Percentiles rank a stretch among this genome's conserved stretches.
phyloP scores from a whole-genome alignment of 1,139 yeast genomes.

The Suhomyces maxii region DNA sequence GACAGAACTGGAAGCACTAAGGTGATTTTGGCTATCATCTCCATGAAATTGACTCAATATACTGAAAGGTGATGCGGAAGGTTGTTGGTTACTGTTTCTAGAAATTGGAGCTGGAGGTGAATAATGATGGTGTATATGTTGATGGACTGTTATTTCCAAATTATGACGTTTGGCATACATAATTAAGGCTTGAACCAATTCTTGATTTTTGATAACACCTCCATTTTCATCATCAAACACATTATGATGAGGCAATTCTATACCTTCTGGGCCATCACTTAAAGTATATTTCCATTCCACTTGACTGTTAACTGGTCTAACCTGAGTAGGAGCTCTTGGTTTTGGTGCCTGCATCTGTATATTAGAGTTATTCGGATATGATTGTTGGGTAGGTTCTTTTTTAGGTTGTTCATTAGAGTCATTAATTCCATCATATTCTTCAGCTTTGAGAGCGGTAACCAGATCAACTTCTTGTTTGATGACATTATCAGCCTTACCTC shows the following conservation, averaged over 20 bases:
- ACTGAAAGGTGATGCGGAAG: slow-evolving; percentile 4
- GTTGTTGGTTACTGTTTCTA: slow-evolving; percentile 7
- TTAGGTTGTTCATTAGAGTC: not conserved
- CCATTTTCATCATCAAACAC: slow-evolving; percentile 21
- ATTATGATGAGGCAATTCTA: slow-evolving; percentile 11
- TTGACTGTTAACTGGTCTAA: slow-evolving; percentile 9
- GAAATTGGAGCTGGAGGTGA: slow-evolving; percentile 30
- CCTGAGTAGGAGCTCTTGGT: not conserved
- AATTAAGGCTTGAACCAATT: slow-evolving; percentile 55
- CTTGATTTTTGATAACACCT: slow-evolving; percentile 54
- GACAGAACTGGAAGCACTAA: slow-evolving; percentile 6
- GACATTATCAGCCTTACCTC: slow-evolving; percentile 51
- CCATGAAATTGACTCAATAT: slow-evolving; percentile 2
- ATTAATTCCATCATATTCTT: not conserved
- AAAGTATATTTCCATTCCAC: slow-evolving; percentile 40
- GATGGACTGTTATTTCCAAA: slow-evolving; percentile 72
- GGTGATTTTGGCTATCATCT: slow-evolving; percentile 1
- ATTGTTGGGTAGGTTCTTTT: not conserved
- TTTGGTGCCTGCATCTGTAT: not conserved
- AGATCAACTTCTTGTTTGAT: slow-evolving; percentile 38
- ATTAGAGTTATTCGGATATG: not conserved
- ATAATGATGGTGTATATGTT: slow-evolving; percentile 77
- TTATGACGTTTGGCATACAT: slow-evolving; percentile 62
- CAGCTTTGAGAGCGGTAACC: slow-evolving; percentile 20
- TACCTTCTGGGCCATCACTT: slow-evolving; percentile 15